Evolutionary conservation across 257 asterid species (phyloP).

Genomic region (Coffea canephora): DNA sequence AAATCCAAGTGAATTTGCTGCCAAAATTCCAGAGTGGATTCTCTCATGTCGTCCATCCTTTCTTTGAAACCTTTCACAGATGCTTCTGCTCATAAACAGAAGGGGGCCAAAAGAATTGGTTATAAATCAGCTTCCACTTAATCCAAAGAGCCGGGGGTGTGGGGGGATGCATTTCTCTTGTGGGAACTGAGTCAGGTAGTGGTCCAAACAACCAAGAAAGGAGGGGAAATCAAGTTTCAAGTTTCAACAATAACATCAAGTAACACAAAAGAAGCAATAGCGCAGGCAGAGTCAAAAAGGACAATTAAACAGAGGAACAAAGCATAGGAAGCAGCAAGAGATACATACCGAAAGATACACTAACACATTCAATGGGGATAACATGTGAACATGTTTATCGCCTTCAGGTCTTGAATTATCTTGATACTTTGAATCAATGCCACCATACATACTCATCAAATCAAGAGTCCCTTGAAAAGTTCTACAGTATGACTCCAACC

Average conservation of each 20-base stretch:
- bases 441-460: slow-evolving; percentile 30
- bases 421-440: slow-evolving; percentile 29
- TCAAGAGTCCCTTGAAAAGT: slow-evolving; percentile 40
- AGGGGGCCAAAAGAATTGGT: too few species aligned
- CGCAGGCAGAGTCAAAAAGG: neutral
- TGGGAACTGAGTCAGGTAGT: too few species aligned
- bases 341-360: slow-evolving; percentile 71
- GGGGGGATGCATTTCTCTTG: too few species aligned
- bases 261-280: neutral
- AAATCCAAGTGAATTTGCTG: too few species aligned
- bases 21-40: too few species aligned
- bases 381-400: slow-evolving; percentile 37
- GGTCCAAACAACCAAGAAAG: neutral
- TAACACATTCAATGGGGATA: slow-evolving; percentile 67
- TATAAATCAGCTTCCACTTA: too few species aligned
- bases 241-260: neutral
- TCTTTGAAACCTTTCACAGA: too few species aligned
- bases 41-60: too few species aligned
- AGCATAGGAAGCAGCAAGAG: slow-evolving; percentile 9
- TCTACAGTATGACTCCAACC: slow-evolving; percentile 70
- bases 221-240: neutral
- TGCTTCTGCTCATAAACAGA: too few species aligned
- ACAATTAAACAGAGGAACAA: neutral
- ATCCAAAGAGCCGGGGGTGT: too few species aligned
- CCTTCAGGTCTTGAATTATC: slow-evolving; percentile 34